Percentiles rank a stretch among this genome's conserved stretches.
Conservation (phyloP, 163 green algal species). For the Chloromonas sp. region DNA sequence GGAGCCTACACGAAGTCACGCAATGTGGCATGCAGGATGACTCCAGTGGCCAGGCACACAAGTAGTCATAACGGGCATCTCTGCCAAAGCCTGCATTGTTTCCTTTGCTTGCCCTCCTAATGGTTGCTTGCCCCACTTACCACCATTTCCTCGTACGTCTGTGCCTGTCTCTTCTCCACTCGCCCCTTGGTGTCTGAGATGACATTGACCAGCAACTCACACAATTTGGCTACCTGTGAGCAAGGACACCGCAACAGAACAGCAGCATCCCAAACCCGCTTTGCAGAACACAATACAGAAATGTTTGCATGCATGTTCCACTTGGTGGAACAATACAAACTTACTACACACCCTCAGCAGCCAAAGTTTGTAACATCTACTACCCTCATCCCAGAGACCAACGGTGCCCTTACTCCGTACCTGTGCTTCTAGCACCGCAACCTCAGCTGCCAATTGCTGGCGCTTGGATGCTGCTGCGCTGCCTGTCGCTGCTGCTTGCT, state of each 20-base stretch:
- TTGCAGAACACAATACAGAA: too few species aligned
- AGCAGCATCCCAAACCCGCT: too few species aligned
- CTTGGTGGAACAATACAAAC: too few species aligned
- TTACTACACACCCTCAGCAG: neutral
- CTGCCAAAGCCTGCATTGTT: too few species aligned
- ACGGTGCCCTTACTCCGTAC: neutral
- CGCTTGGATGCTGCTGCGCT: constrained; percentile 4
- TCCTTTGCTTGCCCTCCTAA: too few species aligned
- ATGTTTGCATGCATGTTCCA: too few species aligned
- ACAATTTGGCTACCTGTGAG: constrained; percentile 44
- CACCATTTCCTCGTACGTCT: constrained; percentile 89
- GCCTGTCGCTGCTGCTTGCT: neutral
- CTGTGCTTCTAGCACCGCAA: constrained; percentile 59
- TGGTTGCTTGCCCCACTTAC: neutral
- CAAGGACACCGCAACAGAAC: neutral
- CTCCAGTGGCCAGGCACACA: neutral
- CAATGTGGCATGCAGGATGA: neutral
- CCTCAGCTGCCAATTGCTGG: constrained; percentile 8
- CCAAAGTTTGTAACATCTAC: neutral
- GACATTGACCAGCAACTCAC: constrained; percentile 57
- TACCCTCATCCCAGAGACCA: too few species aligned
- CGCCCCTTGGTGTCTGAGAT: constrained; percentile 72
- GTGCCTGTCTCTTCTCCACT: constrained; percentile 88
- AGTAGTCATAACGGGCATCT: too few species aligned
- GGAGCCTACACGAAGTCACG: too few species aligned